Evolutionary conservation across 2,329 filamentous ascomycete genomes (phyloP), one percentile per base, ranked within the genome.

Genomic region (Clarireedia homoeocarpa): DNA sequence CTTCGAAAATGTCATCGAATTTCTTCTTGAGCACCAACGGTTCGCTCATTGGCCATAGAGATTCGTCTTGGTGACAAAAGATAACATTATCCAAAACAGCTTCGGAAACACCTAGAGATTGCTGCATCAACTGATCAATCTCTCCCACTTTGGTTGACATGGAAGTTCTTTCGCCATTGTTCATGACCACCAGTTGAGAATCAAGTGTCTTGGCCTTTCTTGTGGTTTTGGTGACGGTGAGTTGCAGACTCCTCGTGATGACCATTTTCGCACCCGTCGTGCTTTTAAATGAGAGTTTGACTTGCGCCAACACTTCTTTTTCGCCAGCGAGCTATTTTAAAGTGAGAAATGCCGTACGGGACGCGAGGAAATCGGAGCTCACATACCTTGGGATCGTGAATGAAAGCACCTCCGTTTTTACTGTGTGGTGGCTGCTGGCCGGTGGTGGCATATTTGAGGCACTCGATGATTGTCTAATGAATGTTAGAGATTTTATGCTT

Each of bases 31-130:
- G 76, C 0, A 82, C 83, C 0, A 82, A 76, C 0, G 94, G 90
- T 66, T 95, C 89, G 68, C 90, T 95, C 79, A 99, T 85, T 0
- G 94, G 94, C 94, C 94, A 99, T 27, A 97, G 73, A 26, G 92
- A 96, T 63, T 99, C 94, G 69, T 99, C 94, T 69, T 99, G 94
- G 68, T 99, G 94, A 70, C 94, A 99, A 73, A 99, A 99, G 63
- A 99, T 96, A 69, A 99, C 94, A 57, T 87, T 88, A 63, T 97
- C 91, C 26, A 99, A 79, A 55, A 99, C 85, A 12, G 94, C 91
- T 55, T 86, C 85, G 1, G 91, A 94, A 3, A 96, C 94, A 39
- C 94, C 94, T 0, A 99, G 79, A 62, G 89, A 87, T 63, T 88
- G 82, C 0, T 92, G 91, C 70, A 99, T 86, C 63, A 92, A 81